A percentile compares a stretch with the other conserved stretches of the same genome.
phyloP scores from a whole-genome alignment of 139 green algal genomes.

The Limnomonas spitsbergensis region DNA sequence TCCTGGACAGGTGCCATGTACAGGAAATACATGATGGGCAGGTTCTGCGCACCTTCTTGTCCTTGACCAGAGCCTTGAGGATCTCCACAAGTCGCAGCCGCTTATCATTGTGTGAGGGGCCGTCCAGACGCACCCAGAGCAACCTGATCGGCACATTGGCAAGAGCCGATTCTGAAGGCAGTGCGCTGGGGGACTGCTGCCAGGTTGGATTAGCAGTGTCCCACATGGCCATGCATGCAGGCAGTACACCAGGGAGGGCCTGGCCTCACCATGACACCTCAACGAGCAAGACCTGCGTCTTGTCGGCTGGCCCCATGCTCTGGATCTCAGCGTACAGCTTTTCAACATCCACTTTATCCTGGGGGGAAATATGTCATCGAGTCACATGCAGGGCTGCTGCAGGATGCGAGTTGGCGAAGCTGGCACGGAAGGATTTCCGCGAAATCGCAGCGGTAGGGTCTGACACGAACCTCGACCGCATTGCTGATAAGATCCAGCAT shows the following conservation, averaged over 20 bases:
- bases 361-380: background rate
- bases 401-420: too few species aligned
- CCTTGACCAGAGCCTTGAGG: slow-evolving; percentile 28
- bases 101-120: slow-evolving; percentile 7
- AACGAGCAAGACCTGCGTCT: slow-evolving; percentile 13
- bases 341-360: background rate
- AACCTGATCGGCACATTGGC: slow-evolving; percentile 35
- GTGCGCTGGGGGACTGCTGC: too few species aligned
- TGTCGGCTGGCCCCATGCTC: background rate
- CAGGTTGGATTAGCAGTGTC: too few species aligned
- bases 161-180: too few species aligned
- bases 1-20: too few species aligned
- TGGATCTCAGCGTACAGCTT: background rate
- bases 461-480: background rate
- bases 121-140: slow-evolving; percentile 36
- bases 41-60: slow-evolving; percentile 44
- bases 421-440: too few species aligned
- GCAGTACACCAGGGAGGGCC: too few species aligned
- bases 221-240: too few species aligned
- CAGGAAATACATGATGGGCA: too few species aligned
- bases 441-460: background rate
- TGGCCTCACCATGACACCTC: slow-evolving; percentile 43
- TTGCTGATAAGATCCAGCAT: slow-evolving; percentile 4
- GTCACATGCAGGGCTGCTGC: too few species aligned
- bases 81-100: slow-evolving; percentile 30